These are phyloP conservation scores for Colletotrichum sp. DNA, from an alignment of 2,329 filamentous ascomycete species.

Conservation along the genomic window DNA sequence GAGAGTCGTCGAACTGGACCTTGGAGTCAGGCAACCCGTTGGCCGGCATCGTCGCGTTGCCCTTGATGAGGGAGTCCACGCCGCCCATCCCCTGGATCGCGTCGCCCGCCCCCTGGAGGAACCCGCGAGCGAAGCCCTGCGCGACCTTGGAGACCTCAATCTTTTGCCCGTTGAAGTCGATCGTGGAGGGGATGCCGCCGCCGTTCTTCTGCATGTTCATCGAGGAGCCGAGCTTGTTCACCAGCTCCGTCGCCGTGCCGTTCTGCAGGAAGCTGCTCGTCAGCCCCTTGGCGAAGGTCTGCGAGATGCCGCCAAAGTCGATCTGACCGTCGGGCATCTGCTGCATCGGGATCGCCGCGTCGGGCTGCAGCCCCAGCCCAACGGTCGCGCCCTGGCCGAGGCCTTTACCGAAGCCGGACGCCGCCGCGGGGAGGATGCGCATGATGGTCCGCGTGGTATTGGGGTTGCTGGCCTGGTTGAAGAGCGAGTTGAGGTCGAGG, in stretches of 20 bases:
- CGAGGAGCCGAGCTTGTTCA: conserved; percentile 9
- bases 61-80: conserved; percentile 33
- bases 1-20: conserved; percentile 36
- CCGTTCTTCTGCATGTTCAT: not conserved
- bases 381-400: conserved; percentile 29
- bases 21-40: conserved; percentile 25
- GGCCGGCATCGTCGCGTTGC: conserved; percentile 26
- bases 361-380: conserved; percentile 32
- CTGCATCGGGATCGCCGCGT: conserved; percentile 19
- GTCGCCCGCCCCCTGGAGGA: conserved; percentile 38
- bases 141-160: conserved; percentile 32
- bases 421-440: conserved; percentile 27
- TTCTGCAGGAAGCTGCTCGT: conserved; percentile 36
- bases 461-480: conserved; percentile 19
- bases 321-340: conserved; percentile 24
- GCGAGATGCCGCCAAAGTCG: conserved; percentile 26
- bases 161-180: conserved; percentile 13
- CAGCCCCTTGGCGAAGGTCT: conserved; percentile 31
- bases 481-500: conserved; percentile 24
- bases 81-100: conserved; percentile 36
- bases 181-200: conserved; percentile 22
- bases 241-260: conserved; percentile 30
- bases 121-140: conserved; percentile 37
- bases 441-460: conserved; percentile 17
- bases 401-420: conserved; percentile 31